Evolutionary conservation across 2,329 filamentous ascomycete genomes (phyloP), one percentile per base, ranked within the genome.

Genomic region (Pyrenochaeta sp.): DNA sequence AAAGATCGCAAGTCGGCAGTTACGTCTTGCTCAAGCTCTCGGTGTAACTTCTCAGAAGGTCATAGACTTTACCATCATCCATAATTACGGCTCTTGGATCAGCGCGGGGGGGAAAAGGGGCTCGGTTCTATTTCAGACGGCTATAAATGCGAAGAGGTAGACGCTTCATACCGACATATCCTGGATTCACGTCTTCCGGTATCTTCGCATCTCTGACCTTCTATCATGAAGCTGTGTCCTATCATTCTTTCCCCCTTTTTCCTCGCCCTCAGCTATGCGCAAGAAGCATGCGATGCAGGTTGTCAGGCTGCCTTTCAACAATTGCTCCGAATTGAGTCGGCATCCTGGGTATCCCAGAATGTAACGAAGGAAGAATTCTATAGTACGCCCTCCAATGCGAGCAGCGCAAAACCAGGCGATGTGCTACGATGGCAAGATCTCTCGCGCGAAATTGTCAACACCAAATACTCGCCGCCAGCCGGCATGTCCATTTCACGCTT

Each of bases 401-500:
- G 23, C 7, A 44, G 35, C 12, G 56, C 60, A 6, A 54, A 56
- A n/a, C 61, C 63, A n/a, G 63, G 61, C 1, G 58, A 58, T 27
- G 35, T 67, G 0, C 42, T 67, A 14, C 53, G 58, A 43, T 67
- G 60, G 61, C 54, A 67, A 29, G 51, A 58, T 18, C 6, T 67
- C 4, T 41, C 60, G 6, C 53, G 44, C 7, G 31, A 32, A 3
- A 33, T 52, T 11, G 60, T 64, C 37, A 67, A 62, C 40, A 48
- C 17, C 9, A 61, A 61, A 3, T 67, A 47, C 31, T 58, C 58
- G 2, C 6, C 47, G 6, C 64, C 60, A 30, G 50, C 60, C 15
- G 62, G 62, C 10, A 60, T 57, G 47, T 62, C 60, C 7, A 48
- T 67, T 7, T 60, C 58, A n/a, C 49, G 62, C 12, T 61, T 61